Evolutionary conservation across 2,329 filamentous ascomycete genomes (phyloP), one percentile per base, ranked within the genome.

Genomic region (Clonostachys byssicola): DNA sequence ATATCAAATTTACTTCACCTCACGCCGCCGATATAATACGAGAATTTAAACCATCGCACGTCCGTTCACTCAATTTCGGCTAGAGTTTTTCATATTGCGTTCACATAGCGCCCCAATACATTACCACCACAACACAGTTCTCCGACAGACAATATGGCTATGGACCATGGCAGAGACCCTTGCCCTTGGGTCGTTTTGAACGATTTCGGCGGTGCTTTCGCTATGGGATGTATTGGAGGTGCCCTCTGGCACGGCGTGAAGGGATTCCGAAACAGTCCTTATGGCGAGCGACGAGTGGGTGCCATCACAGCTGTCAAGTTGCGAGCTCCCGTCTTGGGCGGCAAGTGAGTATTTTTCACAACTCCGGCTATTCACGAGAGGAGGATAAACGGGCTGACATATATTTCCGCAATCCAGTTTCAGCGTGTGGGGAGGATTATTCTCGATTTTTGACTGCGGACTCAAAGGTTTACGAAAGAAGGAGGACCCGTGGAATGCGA

Each of bases 401-500:
- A 6, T 30, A 30, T 30, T 23, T 23, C 36, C 36, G 14, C 7
- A 39, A n/a, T n/a, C 12, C 36, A n/a, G 17, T n/a, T 18, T 18
- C 36, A 18, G 14, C 3, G 90, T 95, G 48, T 97, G 94, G 92
- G 92, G 94, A 64, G 94, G 94, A 56, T 75, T 97, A 49, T 97
- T 97, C 78, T 90, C 85, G 59, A 95, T 90, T 52, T 97, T 92
- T 63, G 94, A 99, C 73, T 99, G 94, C 75, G 88, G 92, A 18
- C 88, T 96, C 52, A 99, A 97, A 78, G 92, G 92, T 49, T 75
- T 92, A 48, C 78, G 91, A 55, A 89, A 94, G 78, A 97, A 96
- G 85, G 94, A 99, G 70, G 94, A 97, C 66, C 91, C 94, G 13
- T 97, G 91, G 75, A 97, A 97, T 73, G 91, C 92, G 61, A 97